Conservation (phyloP, 495 filamentous ascomycete genomes). For the Lepraria neglecta region DNA sequence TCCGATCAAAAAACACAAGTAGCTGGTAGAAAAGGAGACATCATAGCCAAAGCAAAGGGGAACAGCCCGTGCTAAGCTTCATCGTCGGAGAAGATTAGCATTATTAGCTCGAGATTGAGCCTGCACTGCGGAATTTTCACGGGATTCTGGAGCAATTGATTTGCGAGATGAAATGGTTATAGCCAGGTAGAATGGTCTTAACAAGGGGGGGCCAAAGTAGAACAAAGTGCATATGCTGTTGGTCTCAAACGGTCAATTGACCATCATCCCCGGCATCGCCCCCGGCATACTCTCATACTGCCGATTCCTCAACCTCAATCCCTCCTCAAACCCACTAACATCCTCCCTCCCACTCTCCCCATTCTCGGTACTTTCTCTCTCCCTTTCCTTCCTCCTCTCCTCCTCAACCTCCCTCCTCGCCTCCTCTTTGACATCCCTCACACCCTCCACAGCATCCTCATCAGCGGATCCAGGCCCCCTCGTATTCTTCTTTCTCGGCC, state of each 20-base stretch:
- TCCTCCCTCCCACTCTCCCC: slow-evolving; percentile 11
- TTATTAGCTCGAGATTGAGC: too few relatives aligned
- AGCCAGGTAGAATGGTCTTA: background rate
- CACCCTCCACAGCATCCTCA: slow-evolving; percentile 15
- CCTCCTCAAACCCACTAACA: slow-evolving; percentile 24
- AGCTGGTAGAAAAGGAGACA: too few relatives aligned
- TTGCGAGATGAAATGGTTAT: too few relatives aligned
- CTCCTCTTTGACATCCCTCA: slow-evolving; percentile 22
- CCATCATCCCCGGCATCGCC: slow-evolving; percentile 27
- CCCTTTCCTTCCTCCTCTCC: slow-evolving; percentile 16
- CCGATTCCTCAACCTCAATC: slow-evolving; percentile 25
- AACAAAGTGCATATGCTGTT: background rate
- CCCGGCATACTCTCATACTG: slow-evolving; percentile 29
- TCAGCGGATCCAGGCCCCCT: slow-evolving; percentile 41
- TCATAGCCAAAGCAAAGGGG: too few relatives aligned
- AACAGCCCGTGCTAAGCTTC: too few relatives aligned
- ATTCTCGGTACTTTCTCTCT: slow-evolving; percentile 16
- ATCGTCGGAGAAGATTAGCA: too few relatives aligned
- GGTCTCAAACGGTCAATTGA: slow-evolving; percentile 9
- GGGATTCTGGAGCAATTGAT: too few relatives aligned
- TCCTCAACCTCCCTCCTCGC: slow-evolving; percentile 24
- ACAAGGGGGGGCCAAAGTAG: background rate
- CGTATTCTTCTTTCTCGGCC: slow-evolving; percentile 84
- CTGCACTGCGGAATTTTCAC: too few relatives aligned
- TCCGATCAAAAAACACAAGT: too few relatives aligned